phyloP scores from a whole-genome alignment of 768 basidiomycete genomes.

The Gelatoporia subvermispora region DNA sequence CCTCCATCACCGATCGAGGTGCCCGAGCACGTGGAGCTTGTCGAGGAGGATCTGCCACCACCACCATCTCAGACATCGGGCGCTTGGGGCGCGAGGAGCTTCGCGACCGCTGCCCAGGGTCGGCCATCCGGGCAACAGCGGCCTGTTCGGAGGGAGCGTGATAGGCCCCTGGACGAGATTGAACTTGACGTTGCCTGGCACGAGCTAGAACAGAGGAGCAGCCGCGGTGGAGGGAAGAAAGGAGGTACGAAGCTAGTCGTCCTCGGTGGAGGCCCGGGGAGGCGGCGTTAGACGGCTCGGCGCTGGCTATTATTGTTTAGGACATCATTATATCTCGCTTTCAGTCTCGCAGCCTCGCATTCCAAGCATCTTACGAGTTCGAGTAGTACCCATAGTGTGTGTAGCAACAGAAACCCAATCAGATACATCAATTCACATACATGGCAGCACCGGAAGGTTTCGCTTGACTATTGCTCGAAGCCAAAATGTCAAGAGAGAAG shows the following conservation, averaged over 20 bases:
- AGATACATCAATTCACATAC: constrained; percentile 3
- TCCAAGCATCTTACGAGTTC: background rate
- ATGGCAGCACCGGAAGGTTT: background rate
- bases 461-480: background rate
- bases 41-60: background rate
- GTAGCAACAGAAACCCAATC: constrained; percentile 11
- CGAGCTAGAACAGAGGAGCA: constrained; percentile 62
- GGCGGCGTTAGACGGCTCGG: constrained; percentile 29
- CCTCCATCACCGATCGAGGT: constrained; percentile 63
- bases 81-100: constrained; percentile 77
- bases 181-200: constrained; percentile 79
- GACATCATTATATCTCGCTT: too few relatives aligned
- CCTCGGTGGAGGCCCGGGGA: constrained; percentile 56
- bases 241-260: constrained; percentile 63
- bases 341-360: too few relatives aligned
- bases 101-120: constrained; percentile 63
- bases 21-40: constrained; percentile 30
- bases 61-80: constrained; percentile 29
- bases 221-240: constrained; percentile 47
- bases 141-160: constrained; percentile 26
- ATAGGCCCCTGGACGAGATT: constrained; percentile 56
- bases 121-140: constrained; percentile 5
- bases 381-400: constrained; percentile 5
- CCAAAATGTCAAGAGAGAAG: constrained; percentile 1
- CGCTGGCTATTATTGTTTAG: too few relatives aligned